phyloP scores from a whole-genome alignment of 129 eudicot species.

The Smallanthus sonchifolius region DNA sequence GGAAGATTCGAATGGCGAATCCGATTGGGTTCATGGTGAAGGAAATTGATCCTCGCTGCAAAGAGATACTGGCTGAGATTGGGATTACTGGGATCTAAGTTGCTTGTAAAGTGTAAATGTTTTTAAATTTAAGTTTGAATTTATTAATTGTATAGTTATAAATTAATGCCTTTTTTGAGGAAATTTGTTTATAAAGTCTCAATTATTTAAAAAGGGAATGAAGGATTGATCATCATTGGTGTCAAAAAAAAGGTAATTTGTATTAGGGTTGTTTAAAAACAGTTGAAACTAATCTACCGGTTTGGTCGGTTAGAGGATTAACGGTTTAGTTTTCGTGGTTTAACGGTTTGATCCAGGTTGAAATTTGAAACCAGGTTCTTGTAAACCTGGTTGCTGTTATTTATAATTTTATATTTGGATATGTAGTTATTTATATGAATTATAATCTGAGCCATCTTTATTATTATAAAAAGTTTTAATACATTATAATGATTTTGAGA shows the following conservation, averaged over 20 bases:
- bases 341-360: no score
- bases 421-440: no score
- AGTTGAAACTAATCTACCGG: no score
- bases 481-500: no score
- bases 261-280: no score
- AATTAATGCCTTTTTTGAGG: conserved; percentile 2
- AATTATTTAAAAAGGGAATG: background rate
- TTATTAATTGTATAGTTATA: conserved; percentile 9
- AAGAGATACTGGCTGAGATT: conserved; percentile 29
- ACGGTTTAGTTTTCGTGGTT: no score
- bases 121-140: background rate
- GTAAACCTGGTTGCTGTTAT: no score
- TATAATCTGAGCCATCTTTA: no score
- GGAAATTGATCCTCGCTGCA: conserved; percentile 34
- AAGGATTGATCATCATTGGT: background rate
- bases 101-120: background rate
- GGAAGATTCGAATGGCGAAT: conserved; percentile 30
- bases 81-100: conserved; percentile 24
- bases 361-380: no score
- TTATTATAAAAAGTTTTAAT: no score
- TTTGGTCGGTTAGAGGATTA: no score
- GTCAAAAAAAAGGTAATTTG: background rate
- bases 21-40: conserved; percentile 48
- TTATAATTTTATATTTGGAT: no score
- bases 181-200: conserved; percentile 5